phyloP scores from a whole-genome alignment of 805 yeast species.

The Yarrowia sp. region DNA sequence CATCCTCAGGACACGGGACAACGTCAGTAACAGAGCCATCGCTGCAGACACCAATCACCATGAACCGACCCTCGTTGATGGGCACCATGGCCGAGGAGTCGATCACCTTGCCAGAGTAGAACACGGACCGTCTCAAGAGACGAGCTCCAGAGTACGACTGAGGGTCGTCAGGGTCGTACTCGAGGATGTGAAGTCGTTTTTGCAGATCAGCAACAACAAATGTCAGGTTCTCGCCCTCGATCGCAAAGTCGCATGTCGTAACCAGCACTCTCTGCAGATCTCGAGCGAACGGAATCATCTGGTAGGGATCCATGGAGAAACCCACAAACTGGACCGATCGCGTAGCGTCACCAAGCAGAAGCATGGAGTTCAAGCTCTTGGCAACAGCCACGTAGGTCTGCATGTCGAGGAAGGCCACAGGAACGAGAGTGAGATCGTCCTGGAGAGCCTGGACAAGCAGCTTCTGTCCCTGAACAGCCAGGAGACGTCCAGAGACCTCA shows the following conservation, averaged over 20 bases:
- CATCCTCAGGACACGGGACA: slow-evolving; percentile 68
- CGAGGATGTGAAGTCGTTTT: slow-evolving; percentile 64
- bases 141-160: slow-evolving; percentile 75
- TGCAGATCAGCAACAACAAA: slow-evolving; percentile 68
- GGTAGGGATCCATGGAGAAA: slow-evolving; percentile 91
- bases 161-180: slow-evolving; percentile 91
- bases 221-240: slow-evolving; percentile 64
- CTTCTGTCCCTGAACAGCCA: slow-evolving; percentile 85
- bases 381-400: slow-evolving; percentile 74
- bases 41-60: slow-evolving; percentile 63
- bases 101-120: slow-evolving; percentile 58
- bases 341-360: slow-evolving; percentile 77
- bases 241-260: slow-evolving; percentile 70
- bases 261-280: slow-evolving; percentile 65
- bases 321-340: slow-evolving; percentile 80
- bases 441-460: slow-evolving; percentile 75
- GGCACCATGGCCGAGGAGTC: slow-evolving; percentile 36
- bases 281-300: slow-evolving; percentile 75
- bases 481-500: slow-evolving; percentile 78
- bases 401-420: slow-evolving; percentile 92
- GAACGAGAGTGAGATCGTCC: slow-evolving; percentile 80
- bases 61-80: slow-evolving; percentile 37
- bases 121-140: slow-evolving; percentile 65
- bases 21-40: slow-evolving; percentile 81
- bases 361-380: slow-evolving; percentile 76